phyloP scores from a whole-genome alignment of 179 eudicot genomes.

The Heliamphora pulchella region DNA sequence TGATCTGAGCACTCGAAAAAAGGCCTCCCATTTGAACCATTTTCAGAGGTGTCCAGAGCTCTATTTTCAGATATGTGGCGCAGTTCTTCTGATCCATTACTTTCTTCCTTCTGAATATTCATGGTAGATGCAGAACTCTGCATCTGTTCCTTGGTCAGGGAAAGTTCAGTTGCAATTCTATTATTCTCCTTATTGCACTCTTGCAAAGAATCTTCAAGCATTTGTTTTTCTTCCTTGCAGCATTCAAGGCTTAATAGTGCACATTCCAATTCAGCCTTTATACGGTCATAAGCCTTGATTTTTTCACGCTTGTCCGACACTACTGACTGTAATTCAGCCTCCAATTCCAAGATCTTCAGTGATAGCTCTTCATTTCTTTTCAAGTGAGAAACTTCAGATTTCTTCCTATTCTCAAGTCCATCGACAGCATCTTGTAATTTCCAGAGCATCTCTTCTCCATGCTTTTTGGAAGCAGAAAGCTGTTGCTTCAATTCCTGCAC shows the following conservation, averaged over 20 bases:
- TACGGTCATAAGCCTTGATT: conserved; percentile 49
- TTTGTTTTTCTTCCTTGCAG: conserved; percentile 89
- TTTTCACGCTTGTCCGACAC: conserved; percentile 66
- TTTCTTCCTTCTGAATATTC: conserved; percentile 21
- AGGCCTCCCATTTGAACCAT: conserved; percentile 13
- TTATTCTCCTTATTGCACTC: conserved; percentile 48
- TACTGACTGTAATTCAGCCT: conserved; percentile 46
- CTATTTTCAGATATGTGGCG: conserved; percentile 17
- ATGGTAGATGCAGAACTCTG: conserved; percentile 34
- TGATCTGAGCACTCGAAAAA: conserved; percentile 11
- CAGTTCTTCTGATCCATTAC: conserved; percentile 18
- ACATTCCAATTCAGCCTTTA: conserved; percentile 81
- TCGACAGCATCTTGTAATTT: conserved; percentile 83
- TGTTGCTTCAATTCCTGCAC: conserved; percentile 73
- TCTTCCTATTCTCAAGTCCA: conserved; percentile 70
- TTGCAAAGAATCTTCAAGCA: conserved; percentile 45
- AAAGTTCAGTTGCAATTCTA: conserved; percentile 41
- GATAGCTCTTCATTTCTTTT: conserved; percentile 70
- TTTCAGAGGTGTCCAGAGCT: conserved; percentile 13
- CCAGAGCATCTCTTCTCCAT: conserved; percentile 87
- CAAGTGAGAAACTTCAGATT: conserved; percentile 55
- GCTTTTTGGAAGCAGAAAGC: conserved; percentile 67
- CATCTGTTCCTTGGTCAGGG: conserved; percentile 36
- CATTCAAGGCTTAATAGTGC: conserved; percentile 75
- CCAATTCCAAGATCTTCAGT: conserved; percentile 54